phyloP scores from a whole-genome alignment of 441 rosid genomes.

The Adansonia rubrostipa region DNA sequence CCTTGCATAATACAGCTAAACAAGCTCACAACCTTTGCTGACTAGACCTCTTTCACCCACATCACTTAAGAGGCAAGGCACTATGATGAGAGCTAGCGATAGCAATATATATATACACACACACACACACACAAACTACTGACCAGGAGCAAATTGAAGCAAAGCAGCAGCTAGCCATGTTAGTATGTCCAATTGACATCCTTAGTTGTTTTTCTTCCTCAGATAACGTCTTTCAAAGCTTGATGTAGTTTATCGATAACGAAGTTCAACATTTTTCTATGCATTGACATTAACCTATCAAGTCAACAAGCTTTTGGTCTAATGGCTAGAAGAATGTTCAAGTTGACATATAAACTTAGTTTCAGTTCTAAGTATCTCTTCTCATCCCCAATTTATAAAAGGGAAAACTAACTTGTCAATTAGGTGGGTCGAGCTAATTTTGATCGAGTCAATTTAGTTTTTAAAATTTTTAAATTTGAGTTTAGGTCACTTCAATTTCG shows the following conservation, averaged over 20 bases:
- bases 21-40: constrained; percentile 40
- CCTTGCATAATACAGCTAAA: neutral
- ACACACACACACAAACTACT: constrained; percentile 54
- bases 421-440: too few relatives aligned
- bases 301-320: too few relatives aligned
- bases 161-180: constrained; percentile 97
- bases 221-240: constrained; percentile 85
- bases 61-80: constrained; percentile 48
- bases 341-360: too few relatives aligned
- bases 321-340: too few relatives aligned
- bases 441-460: too few relatives aligned
- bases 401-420: too few relatives aligned
- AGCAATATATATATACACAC: constrained; percentile 43
- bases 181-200: constrained; percentile 77
- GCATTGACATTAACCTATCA: too few relatives aligned
- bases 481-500: too few relatives aligned
- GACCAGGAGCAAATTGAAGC: constrained; percentile 98
- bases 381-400: too few relatives aligned
- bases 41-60: constrained; percentile 41
- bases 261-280: too few relatives aligned
- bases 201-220: constrained; percentile 97
- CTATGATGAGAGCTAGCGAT: constrained; percentile 72
- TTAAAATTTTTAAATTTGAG: too few relatives aligned
- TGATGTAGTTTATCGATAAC: constrained; percentile 89
- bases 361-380: too few relatives aligned